Evolutionary conservation across 805 yeast species (phyloP), one percentile per base, ranked within the genome.

Genomic region (Phaffomyces thermotolerans): DNA sequence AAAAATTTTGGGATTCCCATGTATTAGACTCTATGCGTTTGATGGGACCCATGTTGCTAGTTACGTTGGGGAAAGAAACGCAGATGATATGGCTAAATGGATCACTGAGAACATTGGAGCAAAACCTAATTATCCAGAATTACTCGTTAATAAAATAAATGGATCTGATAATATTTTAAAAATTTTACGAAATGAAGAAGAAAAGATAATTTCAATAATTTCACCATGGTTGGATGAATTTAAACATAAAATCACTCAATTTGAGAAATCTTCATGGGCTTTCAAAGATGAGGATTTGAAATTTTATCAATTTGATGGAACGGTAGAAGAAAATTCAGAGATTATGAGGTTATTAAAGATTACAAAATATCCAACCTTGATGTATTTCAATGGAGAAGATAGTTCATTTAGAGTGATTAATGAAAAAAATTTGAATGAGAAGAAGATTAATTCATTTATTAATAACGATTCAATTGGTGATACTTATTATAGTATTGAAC

Each of bases 1-100:
- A 45, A 52, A 54, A 14, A 62, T 79, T 4, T 46, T 51, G 10
- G 67, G 66, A 17, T 79, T 65, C 53, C 86, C 86, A 2, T 63
- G 72, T 1, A 45, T 79, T 40, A 68, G 70, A 50, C 52, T 79
- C 7, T 70, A 74, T 46, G 59, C 70, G 30, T 62, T 64, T 39
- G 60, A 62, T 34, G 72, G 75, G 2, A 68, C 66, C 39, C 60
- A 64, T 42, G 62, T 73, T 5, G 65, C 60, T 0, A 57, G 63
- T 2, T 78, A 64, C 52, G 52, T 53, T 2, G 68, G 65, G 2
- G 64, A 62, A 1, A 52, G 69, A 44, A 56, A 59, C 2, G 60
- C 67, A 4, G 57, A 52, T 27, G 53, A 57, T 8, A 39, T 69
- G 46, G 59, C 66, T 5, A 50, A 57, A 3, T 68, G 55, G 46